Evolutionary conservation across 2,329 filamentous ascomycete species (phyloP).

Genomic region (Botrytis paeoniae): DNA sequence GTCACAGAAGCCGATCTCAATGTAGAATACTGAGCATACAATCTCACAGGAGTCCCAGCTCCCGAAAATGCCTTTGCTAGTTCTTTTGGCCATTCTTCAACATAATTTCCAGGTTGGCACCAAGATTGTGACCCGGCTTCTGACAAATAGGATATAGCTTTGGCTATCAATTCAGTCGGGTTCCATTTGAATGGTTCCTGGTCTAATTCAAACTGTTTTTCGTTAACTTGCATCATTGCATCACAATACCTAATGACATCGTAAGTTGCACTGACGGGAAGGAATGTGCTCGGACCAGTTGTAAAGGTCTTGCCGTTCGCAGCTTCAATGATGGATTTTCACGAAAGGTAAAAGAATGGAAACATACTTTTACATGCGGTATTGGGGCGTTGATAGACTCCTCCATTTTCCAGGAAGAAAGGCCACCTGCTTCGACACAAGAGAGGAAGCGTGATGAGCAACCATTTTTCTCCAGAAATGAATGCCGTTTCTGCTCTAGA

Average conservation of each 20-base stretch:
- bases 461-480: neutral
- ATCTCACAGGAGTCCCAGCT: neutral
- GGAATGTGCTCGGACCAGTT: neutral
- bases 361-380: neutral
- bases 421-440: neutral
- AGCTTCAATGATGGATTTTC: neutral
- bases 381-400: neutral
- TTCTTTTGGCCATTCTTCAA: neutral
- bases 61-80: neutral
- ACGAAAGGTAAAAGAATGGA: neutral
- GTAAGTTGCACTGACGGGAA: neutral
- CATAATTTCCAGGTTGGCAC: neutral
- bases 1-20: neutral
- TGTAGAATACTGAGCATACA: neutral
- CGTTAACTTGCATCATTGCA: neutral
- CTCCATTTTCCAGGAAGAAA: neutral
- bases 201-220: neutral
- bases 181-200: neutral
- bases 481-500: neutral
- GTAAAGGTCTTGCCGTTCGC: neutral
- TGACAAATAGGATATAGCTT: neutral
- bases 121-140: neutral
- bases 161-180: neutral
- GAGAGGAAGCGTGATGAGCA: neutral
- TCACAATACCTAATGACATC: neutral